phyloP scores from a whole-genome alignment of 768 basidiomycete species.

The Paxillus ammoniavirescens region DNA sequence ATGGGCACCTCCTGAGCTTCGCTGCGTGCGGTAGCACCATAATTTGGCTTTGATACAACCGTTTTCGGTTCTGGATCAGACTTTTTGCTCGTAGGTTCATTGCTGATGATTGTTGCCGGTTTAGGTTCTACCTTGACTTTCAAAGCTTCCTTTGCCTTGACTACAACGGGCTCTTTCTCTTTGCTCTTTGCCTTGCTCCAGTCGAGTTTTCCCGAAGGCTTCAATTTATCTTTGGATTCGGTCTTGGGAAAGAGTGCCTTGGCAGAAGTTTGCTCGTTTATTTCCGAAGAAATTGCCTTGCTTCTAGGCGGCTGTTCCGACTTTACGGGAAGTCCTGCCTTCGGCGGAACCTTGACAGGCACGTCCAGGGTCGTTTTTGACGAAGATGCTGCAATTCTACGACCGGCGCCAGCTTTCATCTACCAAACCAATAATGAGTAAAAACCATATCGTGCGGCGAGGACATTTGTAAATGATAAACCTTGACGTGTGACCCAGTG shows the following conservation, averaged over 20 bases:
- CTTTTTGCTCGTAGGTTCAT: background rate
- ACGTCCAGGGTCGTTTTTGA: constrained; percentile 45
- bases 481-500: constrained; percentile 45
- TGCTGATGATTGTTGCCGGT: background rate
- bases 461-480: constrained; percentile 16
- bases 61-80: background rate
- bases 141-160: constrained; percentile 12
- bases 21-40: background rate
- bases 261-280: constrained; percentile 24
- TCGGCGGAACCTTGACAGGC: constrained; percentile 10
- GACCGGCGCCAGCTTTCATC: constrained; percentile 10
- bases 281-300: constrained; percentile 27
- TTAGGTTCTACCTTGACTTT: constrained; percentile 17
- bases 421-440: constrained; percentile 2
- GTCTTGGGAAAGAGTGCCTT: constrained; percentile 17
- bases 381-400: constrained; percentile 31
- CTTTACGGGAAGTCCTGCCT: constrained; percentile 9
- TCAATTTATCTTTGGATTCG: constrained; percentile 30
- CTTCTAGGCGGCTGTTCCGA: constrained; percentile 12
- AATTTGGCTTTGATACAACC: background rate
- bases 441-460: background rate
- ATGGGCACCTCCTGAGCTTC: constrained; percentile 6
- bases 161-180: constrained; percentile 20
- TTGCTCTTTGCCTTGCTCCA: constrained; percentile 61
- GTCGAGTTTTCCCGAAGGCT: constrained; percentile 51